Conservation (phyloP, 225 moss, liverwort and hornwort species). For the Bryum argenteum region DNA sequence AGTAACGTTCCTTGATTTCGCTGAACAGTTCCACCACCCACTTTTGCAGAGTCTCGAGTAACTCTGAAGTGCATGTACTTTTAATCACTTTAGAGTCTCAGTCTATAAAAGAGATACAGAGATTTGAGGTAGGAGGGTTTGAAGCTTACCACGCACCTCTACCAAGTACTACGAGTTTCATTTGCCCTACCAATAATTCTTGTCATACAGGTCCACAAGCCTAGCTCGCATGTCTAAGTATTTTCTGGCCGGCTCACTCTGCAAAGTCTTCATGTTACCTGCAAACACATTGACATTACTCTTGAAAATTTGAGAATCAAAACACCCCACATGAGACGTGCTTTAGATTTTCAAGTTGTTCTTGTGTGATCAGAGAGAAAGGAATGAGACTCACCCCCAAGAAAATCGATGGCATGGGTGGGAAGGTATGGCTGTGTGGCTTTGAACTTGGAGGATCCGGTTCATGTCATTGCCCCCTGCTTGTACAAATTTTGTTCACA, state of each 20-base stretch:
- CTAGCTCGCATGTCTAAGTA: constrained; percentile 57
- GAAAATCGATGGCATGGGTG: constrained; percentile 64
- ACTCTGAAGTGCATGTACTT: constrained; percentile 37
- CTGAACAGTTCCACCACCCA: constrained; percentile 67
- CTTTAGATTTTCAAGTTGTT: not conserved
- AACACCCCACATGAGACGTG: not conserved
- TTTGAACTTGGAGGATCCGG: constrained; percentile 61
- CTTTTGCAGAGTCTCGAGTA: constrained; percentile 56
- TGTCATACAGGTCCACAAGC: constrained; percentile 50
- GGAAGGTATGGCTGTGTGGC: constrained; percentile 50
- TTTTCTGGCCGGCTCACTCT: constrained; percentile 43
- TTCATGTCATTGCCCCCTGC: constrained; percentile 56
- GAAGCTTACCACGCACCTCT: constrained; percentile 78
- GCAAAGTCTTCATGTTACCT: constrained; percentile 68
- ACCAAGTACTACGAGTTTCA: constrained; percentile 68
- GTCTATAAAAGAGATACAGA: constrained; percentile 6
- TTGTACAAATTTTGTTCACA: constrained; percentile 61
- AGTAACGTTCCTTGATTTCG: constrained; percentile 45
- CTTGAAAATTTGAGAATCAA: not conserved
- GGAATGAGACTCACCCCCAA: constrained; percentile 58
- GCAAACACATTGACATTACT: constrained; percentile 25
- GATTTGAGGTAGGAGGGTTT: constrained; percentile 9
- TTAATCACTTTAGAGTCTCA: not conserved
- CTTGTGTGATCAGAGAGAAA: not conserved
- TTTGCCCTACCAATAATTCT: constrained; percentile 59